Percentiles rank a stretch among this genome's conserved stretches.
These are phyloP conservation scores for Thyridium curvatum DNA, from an alignment of 2,329 filamentous ascomycete species.

Conservation along the genomic window DNA sequence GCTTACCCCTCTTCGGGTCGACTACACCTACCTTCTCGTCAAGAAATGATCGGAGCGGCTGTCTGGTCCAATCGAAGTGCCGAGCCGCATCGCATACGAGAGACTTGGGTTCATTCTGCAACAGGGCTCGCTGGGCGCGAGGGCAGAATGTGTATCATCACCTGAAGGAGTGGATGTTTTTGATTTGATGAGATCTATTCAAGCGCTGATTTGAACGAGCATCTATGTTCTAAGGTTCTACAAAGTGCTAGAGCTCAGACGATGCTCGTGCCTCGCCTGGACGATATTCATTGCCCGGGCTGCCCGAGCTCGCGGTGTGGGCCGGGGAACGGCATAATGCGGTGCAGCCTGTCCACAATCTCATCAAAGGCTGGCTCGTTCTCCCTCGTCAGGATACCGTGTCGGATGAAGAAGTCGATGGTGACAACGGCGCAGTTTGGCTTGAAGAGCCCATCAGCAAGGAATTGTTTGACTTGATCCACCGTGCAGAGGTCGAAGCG, in stretches of 20 bases:
- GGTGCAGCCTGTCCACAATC: constrained; percentile 70
- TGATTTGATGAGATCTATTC: too few relatives aligned
- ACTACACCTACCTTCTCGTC: constrained; percentile 86
- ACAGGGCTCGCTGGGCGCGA: too few relatives aligned
- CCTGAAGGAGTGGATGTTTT: too few relatives aligned
- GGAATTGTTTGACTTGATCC: constrained; percentile 59
- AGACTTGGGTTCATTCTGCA: too few relatives aligned
- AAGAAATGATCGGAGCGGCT: constrained; percentile 65
- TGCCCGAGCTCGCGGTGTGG: constrained; percentile 38
- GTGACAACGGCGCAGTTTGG: constrained; percentile 82
- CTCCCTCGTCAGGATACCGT: constrained; percentile 70
- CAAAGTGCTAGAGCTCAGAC: too few relatives aligned
- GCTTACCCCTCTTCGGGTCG: constrained; percentile 83
- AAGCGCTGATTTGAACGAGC: too few relatives aligned
- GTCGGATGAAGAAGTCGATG: constrained; percentile 84
- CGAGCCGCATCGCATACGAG: too few relatives aligned
- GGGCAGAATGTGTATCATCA: too few relatives aligned
- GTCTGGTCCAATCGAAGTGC: too few relatives aligned
- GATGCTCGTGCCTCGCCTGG: too few relatives aligned
- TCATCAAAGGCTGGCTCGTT: constrained; percentile 75
- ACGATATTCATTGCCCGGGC: constrained; percentile 6
- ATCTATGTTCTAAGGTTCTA: too few relatives aligned
- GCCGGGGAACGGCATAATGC: constrained; percentile 74
- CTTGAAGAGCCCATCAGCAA: constrained; percentile 77
- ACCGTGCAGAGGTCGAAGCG: constrained; percentile 73